These are phyloP conservation scores for Aspergillus terreus DNA, from an alignment of 2,329 filamentous ascomycete genomes.

Conservation along the genomic window DNA sequence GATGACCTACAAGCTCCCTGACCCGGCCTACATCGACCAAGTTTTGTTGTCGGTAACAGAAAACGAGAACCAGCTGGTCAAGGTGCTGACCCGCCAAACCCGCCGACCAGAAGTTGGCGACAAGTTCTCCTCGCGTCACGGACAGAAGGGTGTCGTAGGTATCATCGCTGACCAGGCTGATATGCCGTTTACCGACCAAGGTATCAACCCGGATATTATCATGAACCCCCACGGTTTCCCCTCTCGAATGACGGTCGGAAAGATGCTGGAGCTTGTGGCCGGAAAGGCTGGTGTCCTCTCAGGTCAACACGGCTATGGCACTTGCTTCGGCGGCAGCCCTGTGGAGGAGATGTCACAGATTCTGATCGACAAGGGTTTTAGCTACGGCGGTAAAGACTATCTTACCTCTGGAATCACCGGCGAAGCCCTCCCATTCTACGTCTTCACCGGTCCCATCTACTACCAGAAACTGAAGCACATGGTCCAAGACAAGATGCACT, in stretches of 20 bases:
- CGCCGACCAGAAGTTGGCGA: slow-evolving; percentile 91
- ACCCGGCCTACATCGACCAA: slow-evolving; percentile 90
- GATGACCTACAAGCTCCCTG: slow-evolving; percentile 73
- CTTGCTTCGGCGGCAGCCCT: slow-evolving; percentile 75
- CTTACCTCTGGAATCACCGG: slow-evolving; percentile 94
- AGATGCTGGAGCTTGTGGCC: slow-evolving; percentile 90
- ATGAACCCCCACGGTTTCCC: slow-evolving; percentile 99
- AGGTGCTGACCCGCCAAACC: slow-evolving; percentile 94
- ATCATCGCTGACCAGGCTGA: slow-evolving; percentile 97
- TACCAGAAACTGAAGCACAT: slow-evolving; percentile 99
- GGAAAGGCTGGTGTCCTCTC: slow-evolving; percentile 88
- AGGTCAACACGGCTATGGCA: slow-evolving; percentile 86
- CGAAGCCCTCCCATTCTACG: slow-evolving; percentile 88
- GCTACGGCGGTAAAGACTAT: slow-evolving; percentile 95
- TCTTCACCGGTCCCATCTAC: slow-evolving; percentile 98
- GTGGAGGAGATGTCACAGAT: slow-evolving; percentile 86
- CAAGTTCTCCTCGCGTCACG: slow-evolving; percentile 98
- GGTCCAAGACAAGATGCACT: slow-evolving; percentile 99
- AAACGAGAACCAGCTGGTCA: slow-evolving; percentile 79
- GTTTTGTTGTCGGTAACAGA: slow-evolving; percentile 91
- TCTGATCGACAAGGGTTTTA: slow-evolving; percentile 84
- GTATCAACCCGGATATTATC: slow-evolving; percentile 95
- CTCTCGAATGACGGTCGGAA: slow-evolving; percentile 98
- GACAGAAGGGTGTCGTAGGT: slow-evolving; percentile 95
- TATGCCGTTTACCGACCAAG: slow-evolving; percentile 89